Base-by-base conservation (phyloP, 331 rosid genomes). In the Phaseolus coccineus region DNA sequence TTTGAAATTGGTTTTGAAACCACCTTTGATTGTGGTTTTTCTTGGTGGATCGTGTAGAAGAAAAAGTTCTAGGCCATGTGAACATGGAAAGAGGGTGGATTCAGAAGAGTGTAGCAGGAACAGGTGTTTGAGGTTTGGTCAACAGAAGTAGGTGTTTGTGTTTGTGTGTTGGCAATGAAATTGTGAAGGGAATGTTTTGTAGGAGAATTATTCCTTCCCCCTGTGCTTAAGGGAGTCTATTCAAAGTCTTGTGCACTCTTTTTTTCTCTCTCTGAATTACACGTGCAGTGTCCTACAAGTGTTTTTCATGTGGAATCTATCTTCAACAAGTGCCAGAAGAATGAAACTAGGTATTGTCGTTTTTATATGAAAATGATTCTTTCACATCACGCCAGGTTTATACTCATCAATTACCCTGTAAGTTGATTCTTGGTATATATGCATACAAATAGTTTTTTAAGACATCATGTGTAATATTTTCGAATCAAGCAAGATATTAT, bases 251-350 rank as follows among this genome's bases (percentile, higher is more conserved):
- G 70, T 53, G 56, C 27, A 62, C 51, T 73, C 74, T 3, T 10
- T 9, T 8, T 51, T 30, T 76, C 82, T 85, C 84, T 82, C 74
- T 78, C 85, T 88, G 4, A 39, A 64, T 69, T 74, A 84, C 88
- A 84, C 82, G 79, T 84, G 86, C 84, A 87, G 80, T 81, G 88
- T 87, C 82, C 73, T 78, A 55, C 80, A 56, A 69, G 76, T 76
- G 84, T 76, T 72, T 53, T 71, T 55, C 22, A 71, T 69, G n/a
- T 64, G 86, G 82, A 78, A 78, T 85, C 73, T 85, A 81, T 63
- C 63, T 81, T 81, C 77, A 71, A 72, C 47, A 3, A 46, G 76
- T 63, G 77, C 61, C 48, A 57, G 8, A 58, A 27, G 25, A 81
- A 77, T 66, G 70, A 64, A 71, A 67, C 87, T 76, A 69, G 12